These are phyloP conservation scores for Kwoniella sp. DNA, from an alignment of 768 basidiomycete genomes.

Conservation along the genomic window DNA sequence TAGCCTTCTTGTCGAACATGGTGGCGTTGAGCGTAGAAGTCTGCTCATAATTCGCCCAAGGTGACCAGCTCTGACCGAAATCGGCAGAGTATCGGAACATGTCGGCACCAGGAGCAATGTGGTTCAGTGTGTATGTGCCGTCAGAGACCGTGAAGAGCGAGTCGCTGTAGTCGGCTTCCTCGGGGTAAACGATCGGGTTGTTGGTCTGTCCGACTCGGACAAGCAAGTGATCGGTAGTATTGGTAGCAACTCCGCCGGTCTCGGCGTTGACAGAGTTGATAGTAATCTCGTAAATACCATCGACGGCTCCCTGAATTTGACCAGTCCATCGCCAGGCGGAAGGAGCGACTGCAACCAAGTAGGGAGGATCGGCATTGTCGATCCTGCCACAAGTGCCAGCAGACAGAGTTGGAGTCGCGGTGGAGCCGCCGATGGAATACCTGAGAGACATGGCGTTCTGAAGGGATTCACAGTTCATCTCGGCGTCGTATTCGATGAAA, in stretches of 20 bases:
- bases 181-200: slow-evolving; percentile 87
- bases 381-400: slow-evolving; percentile 56
- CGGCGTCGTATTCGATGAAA: slow-evolving; percentile 73
- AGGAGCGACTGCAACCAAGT: slow-evolving; percentile 62
- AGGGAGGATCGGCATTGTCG: slow-evolving; percentile 58
- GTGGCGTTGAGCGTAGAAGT: slow-evolving; percentile 63
- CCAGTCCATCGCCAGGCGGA: slow-evolving; percentile 75
- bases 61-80: slow-evolving; percentile 80
- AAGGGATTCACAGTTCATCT: slow-evolving; percentile 74
- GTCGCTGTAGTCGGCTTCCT: slow-evolving; percentile 70
- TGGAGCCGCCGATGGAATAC: slow-evolving; percentile 70
- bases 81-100: slow-evolving; percentile 83
- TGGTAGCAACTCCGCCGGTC: slow-evolving; percentile 63
- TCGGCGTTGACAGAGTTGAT: slow-evolving; percentile 64
- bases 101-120: slow-evolving; percentile 83
- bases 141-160: slow-evolving; percentile 60
- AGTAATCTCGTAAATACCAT: slow-evolving; percentile 77
- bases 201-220: slow-evolving; percentile 73
- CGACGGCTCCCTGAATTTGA: slow-evolving; percentile 73
- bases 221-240: slow-evolving; percentile 75
- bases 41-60: slow-evolving; percentile 78
- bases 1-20: slow-evolving; percentile 60
- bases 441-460: slow-evolving; percentile 68
- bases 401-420: slow-evolving; percentile 63
- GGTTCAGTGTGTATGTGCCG: slow-evolving; percentile 74